Evolutionary conservation across 2,329 filamentous ascomycete genomes (phyloP).

Genomic region (Myriangium duriaei): DNA sequence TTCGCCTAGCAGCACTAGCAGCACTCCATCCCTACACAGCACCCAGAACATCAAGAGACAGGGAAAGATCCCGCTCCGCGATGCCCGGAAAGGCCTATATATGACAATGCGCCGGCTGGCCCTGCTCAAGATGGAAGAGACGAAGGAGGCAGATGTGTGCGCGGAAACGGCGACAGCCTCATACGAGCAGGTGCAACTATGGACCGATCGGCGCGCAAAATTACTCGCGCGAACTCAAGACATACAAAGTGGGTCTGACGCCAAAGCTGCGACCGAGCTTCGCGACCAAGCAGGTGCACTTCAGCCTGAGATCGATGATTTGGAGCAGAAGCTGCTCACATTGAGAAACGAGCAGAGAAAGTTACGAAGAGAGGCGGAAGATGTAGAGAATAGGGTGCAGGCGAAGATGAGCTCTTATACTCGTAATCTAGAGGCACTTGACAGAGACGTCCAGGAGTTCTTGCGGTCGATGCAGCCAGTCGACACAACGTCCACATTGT

Average conservation of each 20-base stretch:
- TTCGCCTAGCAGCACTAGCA: slow-evolving; percentile 19
- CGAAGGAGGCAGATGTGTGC: slow-evolving; percentile 46
- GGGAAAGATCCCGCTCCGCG: slow-evolving; percentile 44
- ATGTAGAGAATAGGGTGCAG: slow-evolving; percentile 53
- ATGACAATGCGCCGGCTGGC: slow-evolving; percentile 52
- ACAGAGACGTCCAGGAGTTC: slow-evolving; percentile 48
- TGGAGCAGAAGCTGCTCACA: slow-evolving; percentile 51
- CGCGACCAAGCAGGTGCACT: slow-evolving; percentile 40
- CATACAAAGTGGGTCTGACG: slow-evolving; percentile 44
- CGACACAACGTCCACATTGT: neutral
- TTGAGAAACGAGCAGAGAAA: slow-evolving; percentile 49
- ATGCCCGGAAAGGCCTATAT: slow-evolving; percentile 52
- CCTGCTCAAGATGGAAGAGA: slow-evolving; percentile 55
- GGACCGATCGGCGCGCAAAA: slow-evolving; percentile 44
- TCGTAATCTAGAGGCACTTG: slow-evolving; percentile 52
- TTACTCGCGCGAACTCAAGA: slow-evolving; percentile 43
- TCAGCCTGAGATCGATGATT: slow-evolving; percentile 49
- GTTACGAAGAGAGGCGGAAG: slow-evolving; percentile 47
- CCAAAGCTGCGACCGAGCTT: slow-evolving; percentile 42
- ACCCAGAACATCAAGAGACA: slow-evolving; percentile 30
- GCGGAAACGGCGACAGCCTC: slow-evolving; percentile 45
- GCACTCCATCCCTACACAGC: slow-evolving; percentile 19
- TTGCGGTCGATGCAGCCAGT: slow-evolving; percentile 30
- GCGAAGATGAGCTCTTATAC: slow-evolving; percentile 61
- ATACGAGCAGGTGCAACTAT: slow-evolving; percentile 45